Percentiles rank a stretch among this genome's conserved stretches.
Conservation (phyloP, 495 filamentous ascomycete genomes). For the Parathielavia appendiculata region DNA sequence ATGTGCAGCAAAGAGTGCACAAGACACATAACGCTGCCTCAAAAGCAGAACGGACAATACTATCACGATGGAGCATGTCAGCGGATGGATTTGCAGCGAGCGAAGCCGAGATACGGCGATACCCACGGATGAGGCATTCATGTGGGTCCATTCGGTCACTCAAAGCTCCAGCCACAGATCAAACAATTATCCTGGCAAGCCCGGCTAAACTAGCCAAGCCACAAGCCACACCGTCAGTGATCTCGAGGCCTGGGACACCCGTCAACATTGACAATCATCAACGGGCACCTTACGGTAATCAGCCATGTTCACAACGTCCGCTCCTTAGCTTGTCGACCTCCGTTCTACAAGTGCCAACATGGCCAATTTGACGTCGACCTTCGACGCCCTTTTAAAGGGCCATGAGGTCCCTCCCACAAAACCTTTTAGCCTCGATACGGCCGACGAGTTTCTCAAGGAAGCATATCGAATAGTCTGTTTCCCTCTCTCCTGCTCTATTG, state of each 20-base stretch:
- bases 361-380: constrained; percentile 66
- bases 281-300: not conserved
- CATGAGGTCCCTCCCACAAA: constrained; percentile 45
- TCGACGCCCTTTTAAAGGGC: constrained; percentile 61
- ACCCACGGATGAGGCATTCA: no score
- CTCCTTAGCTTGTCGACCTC: not conserved
- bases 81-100: no score
- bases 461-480: constrained; percentile 80
- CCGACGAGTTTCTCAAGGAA: constrained; percentile 92
- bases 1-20: not conserved
- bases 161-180: no score
- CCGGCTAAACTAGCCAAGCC: not conserved
- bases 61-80: not conserved
- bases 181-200: not conserved
- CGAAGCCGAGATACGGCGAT: no score
- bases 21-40: no score
- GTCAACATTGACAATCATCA: constrained; percentile 8
- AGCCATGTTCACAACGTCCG: constrained; percentile 8
- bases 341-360: constrained; percentile 32
- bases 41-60: not conserved
- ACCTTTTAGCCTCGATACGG: constrained; percentile 43
- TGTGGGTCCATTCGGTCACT: no score
- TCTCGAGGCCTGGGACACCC: not conserved
- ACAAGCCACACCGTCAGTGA: constrained; percentile 5
- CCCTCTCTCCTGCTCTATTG: not conserved